Conservation (phyloP, 768 basidiomycete genomes). For the Lyophyllum decastes region DNA sequence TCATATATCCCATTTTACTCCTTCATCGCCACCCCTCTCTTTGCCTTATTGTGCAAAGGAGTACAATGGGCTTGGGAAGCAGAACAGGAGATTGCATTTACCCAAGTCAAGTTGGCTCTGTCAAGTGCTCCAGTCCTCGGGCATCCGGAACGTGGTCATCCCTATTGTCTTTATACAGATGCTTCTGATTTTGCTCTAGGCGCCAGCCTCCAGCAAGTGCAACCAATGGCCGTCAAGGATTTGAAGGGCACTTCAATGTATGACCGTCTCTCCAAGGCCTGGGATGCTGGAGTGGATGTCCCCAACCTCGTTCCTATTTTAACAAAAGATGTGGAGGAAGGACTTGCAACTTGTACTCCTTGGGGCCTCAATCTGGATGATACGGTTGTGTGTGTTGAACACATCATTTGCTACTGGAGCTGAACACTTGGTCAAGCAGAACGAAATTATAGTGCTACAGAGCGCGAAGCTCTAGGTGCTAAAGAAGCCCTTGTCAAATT, state of each 20-base stretch:
- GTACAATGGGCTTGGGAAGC: constrained; percentile 22
- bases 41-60: constrained; percentile 31
- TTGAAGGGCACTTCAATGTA: constrained; percentile 29
- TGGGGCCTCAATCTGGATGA: constrained; percentile 19
- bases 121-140: constrained; percentile 31
- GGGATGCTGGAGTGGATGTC: not conserved
- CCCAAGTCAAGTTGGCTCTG: constrained; percentile 27
- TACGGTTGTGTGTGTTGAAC: constrained; percentile 27
- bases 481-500: constrained; percentile 33
- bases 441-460: constrained; percentile 30
- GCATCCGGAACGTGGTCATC: constrained; percentile 26
- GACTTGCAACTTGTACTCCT: not conserved
- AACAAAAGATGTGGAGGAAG: not conserved
- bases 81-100: constrained; percentile 22
- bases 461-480: constrained; percentile 12
- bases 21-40: constrained; percentile 32
- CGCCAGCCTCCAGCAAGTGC: constrained; percentile 33
- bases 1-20: constrained; percentile 36
- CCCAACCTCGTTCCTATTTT: not conserved
- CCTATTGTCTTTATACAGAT: constrained; percentile 38
- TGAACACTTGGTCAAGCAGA: constrained; percentile 25
- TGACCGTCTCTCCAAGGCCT: constrained; percentile 6
- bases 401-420: constrained; percentile 32
- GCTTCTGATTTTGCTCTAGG: constrained; percentile 31
- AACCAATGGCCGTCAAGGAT: constrained; percentile 26